Evolutionary conservation across 257 asterid genomes (phyloP).

Genomic region (Catharanthus roseus): DNA sequence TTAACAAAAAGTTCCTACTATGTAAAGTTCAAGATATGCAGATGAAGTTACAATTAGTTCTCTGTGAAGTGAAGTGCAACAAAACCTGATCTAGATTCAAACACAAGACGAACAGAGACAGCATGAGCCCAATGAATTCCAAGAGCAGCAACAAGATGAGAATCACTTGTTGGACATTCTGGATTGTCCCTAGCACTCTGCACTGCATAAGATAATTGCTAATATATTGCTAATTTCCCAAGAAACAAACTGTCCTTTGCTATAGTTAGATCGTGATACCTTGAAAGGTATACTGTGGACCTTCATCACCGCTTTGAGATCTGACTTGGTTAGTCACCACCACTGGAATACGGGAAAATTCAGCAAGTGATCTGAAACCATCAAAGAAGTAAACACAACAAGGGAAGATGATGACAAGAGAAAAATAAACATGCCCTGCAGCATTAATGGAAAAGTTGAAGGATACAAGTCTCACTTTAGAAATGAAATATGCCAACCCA

Average conservation of each 20-base stretch:
- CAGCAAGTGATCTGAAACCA: conserved; percentile 67
- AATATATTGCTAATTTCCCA: neutral
- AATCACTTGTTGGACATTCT: conserved; percentile 40
- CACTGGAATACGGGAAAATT: conserved; percentile 71
- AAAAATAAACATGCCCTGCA: neutral
- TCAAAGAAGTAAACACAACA: conserved; percentile 13
- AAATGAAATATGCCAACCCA: conserved; percentile 82
- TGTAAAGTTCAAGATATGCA: neutral
- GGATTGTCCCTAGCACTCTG: conserved; percentile 25
- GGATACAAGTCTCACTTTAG: conserved; percentile 50
- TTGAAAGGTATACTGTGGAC: conserved; percentile 59
- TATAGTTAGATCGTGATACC: conserved; percentile 31
- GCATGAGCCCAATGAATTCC: conserved; percentile 96
- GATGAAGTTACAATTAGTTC: conserved; percentile 14
- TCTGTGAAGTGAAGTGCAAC: conserved; percentile 13
- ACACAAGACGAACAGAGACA: conserved; percentile 68
- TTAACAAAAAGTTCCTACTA: neutral
- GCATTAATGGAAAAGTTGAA: conserved; percentile 10
- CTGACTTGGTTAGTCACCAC: conserved; percentile 90
- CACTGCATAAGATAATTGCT: conserved; percentile 37
- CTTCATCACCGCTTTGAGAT: conserved; percentile 56
- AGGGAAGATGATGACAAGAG: neutral
- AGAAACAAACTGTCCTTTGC: neutral
- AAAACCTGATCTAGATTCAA: conserved; percentile 76
- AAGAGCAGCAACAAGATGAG: conserved; percentile 85